Evolutionary conservation across 2,329 filamentous ascomycete genomes (phyloP).

Genomic region (Verticillium isaacii): DNA sequence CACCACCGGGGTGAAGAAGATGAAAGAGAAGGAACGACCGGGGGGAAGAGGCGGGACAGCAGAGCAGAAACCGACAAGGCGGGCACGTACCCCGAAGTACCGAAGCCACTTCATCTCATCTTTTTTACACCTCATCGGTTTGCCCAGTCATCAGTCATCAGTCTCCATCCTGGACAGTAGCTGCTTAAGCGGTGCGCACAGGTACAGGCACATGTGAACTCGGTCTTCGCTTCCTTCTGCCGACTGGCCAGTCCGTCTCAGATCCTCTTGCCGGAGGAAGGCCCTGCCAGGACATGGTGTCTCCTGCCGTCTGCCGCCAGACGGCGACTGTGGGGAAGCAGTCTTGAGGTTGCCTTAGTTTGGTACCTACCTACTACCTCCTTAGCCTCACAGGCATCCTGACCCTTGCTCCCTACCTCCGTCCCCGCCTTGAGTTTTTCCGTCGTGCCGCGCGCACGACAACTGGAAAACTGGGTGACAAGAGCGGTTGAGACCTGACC

Average conservation of each 20-base stretch:
- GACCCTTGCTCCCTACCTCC: neutral
- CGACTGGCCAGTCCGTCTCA: neutral
- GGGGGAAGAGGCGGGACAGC: neutral
- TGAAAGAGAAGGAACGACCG: neutral
- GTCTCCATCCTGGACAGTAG: neutral
- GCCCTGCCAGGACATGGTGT: neutral
- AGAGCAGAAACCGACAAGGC: neutral
- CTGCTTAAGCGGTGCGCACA: neutral
- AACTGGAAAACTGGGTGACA: neutral
- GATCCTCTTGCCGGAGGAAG: neutral
- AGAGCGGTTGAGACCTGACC: neutral
- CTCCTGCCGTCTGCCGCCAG: neutral
- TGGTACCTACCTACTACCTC: too few species aligned
- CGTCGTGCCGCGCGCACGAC: neutral
- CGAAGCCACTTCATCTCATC: neutral
- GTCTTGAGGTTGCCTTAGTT: neutral
- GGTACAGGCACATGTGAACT: neutral
- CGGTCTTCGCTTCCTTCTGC: neutral
- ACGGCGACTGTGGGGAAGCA: neutral
- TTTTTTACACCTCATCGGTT: neutral
- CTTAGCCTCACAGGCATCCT: neutral
- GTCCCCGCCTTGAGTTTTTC: neutral
- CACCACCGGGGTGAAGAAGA: neutral
- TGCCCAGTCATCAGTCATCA: neutral
- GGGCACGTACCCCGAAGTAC: conserved; percentile 1